A percentile compares a stretch with the other conserved stretches of the same genome.
Evolutionary conservation across 176 grass and related monocot species (phyloP).

Genomic region (Ensete ventricosum): DNA sequence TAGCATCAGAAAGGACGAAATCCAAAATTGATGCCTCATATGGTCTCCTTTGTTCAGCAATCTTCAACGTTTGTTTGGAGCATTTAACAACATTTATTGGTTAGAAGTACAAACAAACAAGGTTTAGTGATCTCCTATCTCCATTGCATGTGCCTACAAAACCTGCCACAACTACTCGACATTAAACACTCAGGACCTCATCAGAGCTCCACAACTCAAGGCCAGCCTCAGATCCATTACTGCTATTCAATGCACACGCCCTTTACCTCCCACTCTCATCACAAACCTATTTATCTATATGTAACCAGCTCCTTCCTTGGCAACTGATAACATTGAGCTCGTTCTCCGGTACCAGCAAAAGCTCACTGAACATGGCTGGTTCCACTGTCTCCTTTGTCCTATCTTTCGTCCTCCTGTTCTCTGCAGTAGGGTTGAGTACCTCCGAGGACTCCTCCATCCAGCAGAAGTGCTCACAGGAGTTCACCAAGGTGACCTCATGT

Average conservation of each 20-base stretch:
- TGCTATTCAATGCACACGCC: not conserved
- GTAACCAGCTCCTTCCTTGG: not conserved
- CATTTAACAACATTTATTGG: no score
- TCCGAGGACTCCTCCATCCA: constrained; percentile 12
- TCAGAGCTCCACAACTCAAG: not conserved
- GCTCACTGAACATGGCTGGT: not conserved
- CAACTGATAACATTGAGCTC: not conserved
- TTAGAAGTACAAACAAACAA: no score
- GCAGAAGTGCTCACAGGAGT: constrained; percentile 27
- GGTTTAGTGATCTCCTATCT: not conserved
- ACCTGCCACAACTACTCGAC: not conserved
- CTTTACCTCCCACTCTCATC: not conserved
- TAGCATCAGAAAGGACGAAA: no score
- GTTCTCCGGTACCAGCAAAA: not conserved
- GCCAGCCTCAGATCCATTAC: not conserved
- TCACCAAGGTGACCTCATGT: constrained; percentile 26
- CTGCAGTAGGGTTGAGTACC: not conserved
- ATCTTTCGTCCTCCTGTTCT: constrained; percentile 14
- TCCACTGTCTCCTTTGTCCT: constrained; percentile 1
- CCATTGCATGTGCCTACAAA: not conserved
- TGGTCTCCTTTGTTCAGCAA: no score
- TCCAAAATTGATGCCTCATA: no score
- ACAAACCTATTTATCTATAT: not conserved
- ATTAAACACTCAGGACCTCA: not conserved
- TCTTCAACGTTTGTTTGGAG: no score